Evolutionary conservation across 108 stramenopile genomes (phyloP).

Genomic region (Stephanodiscus triporus): DNA sequence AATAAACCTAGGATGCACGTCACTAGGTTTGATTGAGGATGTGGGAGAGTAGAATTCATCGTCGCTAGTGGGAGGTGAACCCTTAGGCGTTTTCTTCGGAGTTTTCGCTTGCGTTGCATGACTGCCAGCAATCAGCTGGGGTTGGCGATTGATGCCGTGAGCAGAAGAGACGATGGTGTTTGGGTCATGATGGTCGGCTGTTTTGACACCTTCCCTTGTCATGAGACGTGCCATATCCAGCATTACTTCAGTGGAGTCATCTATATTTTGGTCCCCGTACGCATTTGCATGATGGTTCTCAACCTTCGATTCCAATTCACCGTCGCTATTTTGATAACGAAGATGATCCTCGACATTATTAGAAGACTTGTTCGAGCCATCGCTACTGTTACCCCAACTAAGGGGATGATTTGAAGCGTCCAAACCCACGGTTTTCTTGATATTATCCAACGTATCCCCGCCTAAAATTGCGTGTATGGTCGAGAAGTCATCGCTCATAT

Average conservation of each 20-base stretch:
- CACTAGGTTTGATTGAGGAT: not conserved
- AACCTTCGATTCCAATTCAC: no score
- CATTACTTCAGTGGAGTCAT: conserved; percentile 10
- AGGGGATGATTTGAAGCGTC: conserved; percentile 3
- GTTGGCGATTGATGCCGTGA: no score
- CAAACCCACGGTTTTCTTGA: conserved; percentile 12
- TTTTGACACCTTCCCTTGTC: not conserved
- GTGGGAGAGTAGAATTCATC: conserved; percentile 12
- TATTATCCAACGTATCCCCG: conserved; percentile 7
- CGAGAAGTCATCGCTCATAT: conserved; percentile 17
- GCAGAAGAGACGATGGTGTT: not conserved
- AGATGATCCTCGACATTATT: not conserved
- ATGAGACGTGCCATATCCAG: conserved; percentile 7
- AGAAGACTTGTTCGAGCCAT: not conserved
- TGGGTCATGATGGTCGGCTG: conserved; percentile 2
- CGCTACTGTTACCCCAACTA: not conserved
- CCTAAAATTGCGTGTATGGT: conserved; percentile 17
- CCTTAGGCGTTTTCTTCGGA: not conserved
- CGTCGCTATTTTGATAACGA: not conserved
- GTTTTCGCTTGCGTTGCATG: conserved; percentile 3
- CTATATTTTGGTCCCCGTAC: not conserved
- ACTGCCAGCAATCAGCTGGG: not conserved
- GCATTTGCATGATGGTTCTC: not conserved
- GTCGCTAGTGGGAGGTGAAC: not conserved
- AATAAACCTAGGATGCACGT: not conserved